Evolutionary conservation across 305 asterid species (phyloP).

Genomic region (Stenogyne calaminthoides): DNA sequence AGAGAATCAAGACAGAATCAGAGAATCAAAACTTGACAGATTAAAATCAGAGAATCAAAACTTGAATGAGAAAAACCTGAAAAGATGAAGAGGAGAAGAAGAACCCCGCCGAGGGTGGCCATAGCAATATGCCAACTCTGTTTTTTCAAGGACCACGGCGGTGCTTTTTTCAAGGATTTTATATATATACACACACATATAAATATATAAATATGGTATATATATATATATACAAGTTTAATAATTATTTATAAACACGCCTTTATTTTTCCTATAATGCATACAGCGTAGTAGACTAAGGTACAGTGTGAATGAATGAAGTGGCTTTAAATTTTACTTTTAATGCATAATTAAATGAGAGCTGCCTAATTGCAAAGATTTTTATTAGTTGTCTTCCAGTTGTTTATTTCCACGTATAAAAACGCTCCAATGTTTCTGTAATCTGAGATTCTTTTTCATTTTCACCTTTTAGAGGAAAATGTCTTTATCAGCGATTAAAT

Average conservation of each 20-base stretch:
- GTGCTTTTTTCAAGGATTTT: slow-evolving; percentile 31
- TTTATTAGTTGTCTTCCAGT: slow-evolving; percentile 28
- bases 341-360: slow-evolving; percentile 13
- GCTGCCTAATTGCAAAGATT: slow-evolving; percentile 18
- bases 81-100: slow-evolving; percentile 48
- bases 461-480: slow-evolving; percentile 21
- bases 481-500: slow-evolving; percentile 27
- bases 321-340: slow-evolving; percentile 14
- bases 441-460: slow-evolving; percentile 27
- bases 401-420: slow-evolving; percentile 31
- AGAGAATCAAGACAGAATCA: too few species aligned
- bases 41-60: too few species aligned
- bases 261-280: too few species aligned
- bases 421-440: not conserved
- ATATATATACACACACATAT: slow-evolving; percentile 27
- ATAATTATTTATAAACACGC: too few species aligned
- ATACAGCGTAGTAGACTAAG: not conserved
- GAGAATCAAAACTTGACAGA: too few species aligned
- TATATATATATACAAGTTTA: not conserved
- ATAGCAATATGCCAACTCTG: slow-evolving; percentile 59
- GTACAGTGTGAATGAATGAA: slow-evolving; percentile 27
- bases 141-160: slow-evolving; percentile 44
- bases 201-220: not conserved
- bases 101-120: slow-evolving; percentile 65
- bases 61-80: slow-evolving; percentile 60